Percentiles rank a stretch among this genome's conserved stretches.
phyloP scores from a whole-genome alignment of 2,329 filamentous ascomycete genomes.

The Coniochaeta sp. region DNA sequence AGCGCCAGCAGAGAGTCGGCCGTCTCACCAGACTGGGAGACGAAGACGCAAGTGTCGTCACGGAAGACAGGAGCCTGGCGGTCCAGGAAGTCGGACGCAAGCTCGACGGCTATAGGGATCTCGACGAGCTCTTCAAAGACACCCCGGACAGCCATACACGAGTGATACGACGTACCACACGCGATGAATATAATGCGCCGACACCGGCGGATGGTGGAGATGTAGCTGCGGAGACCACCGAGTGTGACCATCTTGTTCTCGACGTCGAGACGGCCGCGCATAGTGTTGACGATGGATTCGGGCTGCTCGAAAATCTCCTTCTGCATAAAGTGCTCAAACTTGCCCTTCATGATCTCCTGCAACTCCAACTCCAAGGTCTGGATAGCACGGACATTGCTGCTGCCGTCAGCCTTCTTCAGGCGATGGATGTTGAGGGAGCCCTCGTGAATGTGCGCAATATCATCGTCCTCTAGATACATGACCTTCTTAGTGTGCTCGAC shows the following conservation, averaged over 20 bases:
- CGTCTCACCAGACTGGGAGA: constrained; percentile 97
- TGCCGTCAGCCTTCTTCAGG: constrained; percentile 91
- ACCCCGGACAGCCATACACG: constrained; percentile 98
- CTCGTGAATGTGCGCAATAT: constrained; percentile 99
- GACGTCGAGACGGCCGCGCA: constrained; percentile 94
- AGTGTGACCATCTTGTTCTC: constrained; percentile 93
- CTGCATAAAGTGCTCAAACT: constrained; percentile 99
- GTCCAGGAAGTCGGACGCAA: constrained; percentile 97
- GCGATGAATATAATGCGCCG: constrained; percentile 98
- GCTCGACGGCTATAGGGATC: constrained; percentile 93
- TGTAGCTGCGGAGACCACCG: constrained; percentile 92
- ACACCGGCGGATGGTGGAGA: constrained; percentile 92
- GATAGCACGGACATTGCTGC: constrained; percentile 94
- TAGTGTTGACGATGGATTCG: constrained; percentile 98
- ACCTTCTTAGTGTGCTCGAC: constrained; percentile 99
- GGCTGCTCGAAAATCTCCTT: constrained; percentile 99
- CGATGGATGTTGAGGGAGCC: constrained; percentile 98
- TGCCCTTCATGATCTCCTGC: constrained; percentile 99
- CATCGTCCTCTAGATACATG: constrained; percentile 97
- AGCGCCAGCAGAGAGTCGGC: constrained; percentile 96
- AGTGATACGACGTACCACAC: constrained; percentile 97
- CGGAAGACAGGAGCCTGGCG: constrained; percentile 96
- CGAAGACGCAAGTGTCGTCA: constrained; percentile 97
- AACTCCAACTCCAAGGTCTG: constrained; percentile 98
- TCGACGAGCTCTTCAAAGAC: constrained; percentile 97